Base-by-base conservation (phyloP, 208 protist genomes). In the Phytomonas sp. region DNA sequence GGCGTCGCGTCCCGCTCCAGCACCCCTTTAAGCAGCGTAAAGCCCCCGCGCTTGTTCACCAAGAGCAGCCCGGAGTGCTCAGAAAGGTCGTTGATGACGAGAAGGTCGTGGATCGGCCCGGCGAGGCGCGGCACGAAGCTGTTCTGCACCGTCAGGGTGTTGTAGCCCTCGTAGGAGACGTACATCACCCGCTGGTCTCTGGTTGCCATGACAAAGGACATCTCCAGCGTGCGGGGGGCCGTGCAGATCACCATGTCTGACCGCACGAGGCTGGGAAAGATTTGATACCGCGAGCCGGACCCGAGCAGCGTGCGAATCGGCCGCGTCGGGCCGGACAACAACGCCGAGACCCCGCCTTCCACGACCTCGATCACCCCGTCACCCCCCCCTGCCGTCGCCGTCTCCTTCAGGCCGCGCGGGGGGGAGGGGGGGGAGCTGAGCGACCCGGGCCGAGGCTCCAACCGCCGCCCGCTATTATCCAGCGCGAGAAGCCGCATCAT, bases 51-150 rank as follows among this genome's bases (percentile, higher is more conserved):
- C 66, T 88, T 88, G 69, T 85, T 83, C n/a, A 94, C 80, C 36
- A 94, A 60, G 45, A 95, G 77, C 34, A 95, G 71, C 7, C 91
- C 88, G 16, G 86, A 84, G 66, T 94, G 83, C 77, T 92, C 86
- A 11, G 91, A 90, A 23, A 93, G 76, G 69, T 95, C 91, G 71
- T 95, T 95, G 69, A 95, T 85, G 2, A 95, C 75, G 52, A 79
- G 71, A 19, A 92, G 63, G 75, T 89, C 81, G 66, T 91, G 86
- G 61, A 95, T 69, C 33, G 84, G 84, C 12, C 77, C 79, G 0
- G 81, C 61, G 29, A 92, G 75, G 65, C 74, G 78, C 73, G 89
- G 76, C 8, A 78, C 30, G 69, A 91, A 93, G 71, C 72, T 83
- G 71, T 93, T 75, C 60, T 88, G 69, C n/a, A 83, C 64, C 62